Percentiles rank a stretch among this genome's conserved stretches.
Evolutionary conservation across 345 rosid species (phyloP).

Genomic region (sweet orange (Citrus sinensis)): DVS_A1.0 CM039167.1:4293501-4294000

Average conservation of each 20-base stretch:
- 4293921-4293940: slow-evolving; percentile 44
- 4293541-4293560: background rate
- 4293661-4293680: slow-evolving; percentile 20
- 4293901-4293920: slow-evolving; percentile 16
- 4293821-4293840: slow-evolving; percentile 46
- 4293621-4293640: background rate
- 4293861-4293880: slow-evolving; percentile 45
- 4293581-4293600: background rate
- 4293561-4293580: background rate
- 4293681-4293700: slow-evolving; percentile 48
- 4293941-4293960: background rate
- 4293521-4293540: background rate
- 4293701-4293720: background rate
- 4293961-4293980: slow-evolving; percentile 14
- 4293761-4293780: slow-evolving; percentile 3
- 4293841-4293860: slow-evolving; percentile 45
- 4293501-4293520: background rate
- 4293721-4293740: background rate
- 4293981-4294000: background rate
- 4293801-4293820: slow-evolving; percentile 35
- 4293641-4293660: slow-evolving; percentile 30
- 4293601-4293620: slow-evolving; percentile 20
- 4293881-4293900: slow-evolving; percentile 26
- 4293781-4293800: slow-evolving; percentile 14
- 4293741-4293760: background rate